Conservation (phyloP, 2,329 filamentous ascomycete genomes). For the Cladophialophora exuberans region DNA sequence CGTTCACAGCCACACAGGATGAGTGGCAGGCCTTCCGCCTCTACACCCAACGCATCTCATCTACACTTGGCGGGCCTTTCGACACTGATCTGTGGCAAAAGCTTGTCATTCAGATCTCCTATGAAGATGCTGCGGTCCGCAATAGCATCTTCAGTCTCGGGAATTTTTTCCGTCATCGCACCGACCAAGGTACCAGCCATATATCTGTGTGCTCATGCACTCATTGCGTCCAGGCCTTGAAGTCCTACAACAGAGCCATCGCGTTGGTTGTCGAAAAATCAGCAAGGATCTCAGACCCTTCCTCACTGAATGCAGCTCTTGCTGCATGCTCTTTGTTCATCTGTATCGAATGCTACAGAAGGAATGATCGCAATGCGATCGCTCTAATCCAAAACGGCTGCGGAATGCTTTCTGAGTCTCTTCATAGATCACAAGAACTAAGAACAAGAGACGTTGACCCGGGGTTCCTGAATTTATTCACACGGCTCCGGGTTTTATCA, state of each 20-base stretch:
- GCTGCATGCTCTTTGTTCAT: constrained; percentile 13
- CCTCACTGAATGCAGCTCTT: constrained; percentile 2
- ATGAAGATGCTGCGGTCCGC: constrained; percentile 42
- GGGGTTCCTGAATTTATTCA: constrained; percentile 2
- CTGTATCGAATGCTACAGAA: constrained; percentile 10
- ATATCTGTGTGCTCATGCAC: constrained; percentile 2
- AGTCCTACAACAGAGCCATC: constrained; percentile 18
- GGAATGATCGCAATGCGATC: constrained; percentile 10
- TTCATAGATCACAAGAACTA: not conserved
- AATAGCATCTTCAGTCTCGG: constrained; percentile 43
- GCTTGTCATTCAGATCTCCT: constrained; percentile 40
- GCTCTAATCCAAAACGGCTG: constrained; percentile 10
- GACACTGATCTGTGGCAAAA: constrained; percentile 41
- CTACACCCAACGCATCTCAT: constrained; percentile 39
- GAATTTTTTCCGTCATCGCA: constrained; percentile 33
- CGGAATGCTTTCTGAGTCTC: constrained; percentile 5
- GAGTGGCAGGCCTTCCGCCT: constrained; percentile 44
- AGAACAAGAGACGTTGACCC: not conserved
- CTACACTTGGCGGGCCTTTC: constrained; percentile 38
- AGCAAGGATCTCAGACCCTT: not conserved
- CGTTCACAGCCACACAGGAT: constrained; percentile 8
- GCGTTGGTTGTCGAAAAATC: not conserved
- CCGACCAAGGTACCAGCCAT: not conserved
- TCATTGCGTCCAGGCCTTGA: constrained; percentile 10
- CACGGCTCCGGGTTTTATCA: constrained; percentile 7